Conservation (phyloP, 192 early-diverging fungal species). For the Coemansia sp. region DNA sequence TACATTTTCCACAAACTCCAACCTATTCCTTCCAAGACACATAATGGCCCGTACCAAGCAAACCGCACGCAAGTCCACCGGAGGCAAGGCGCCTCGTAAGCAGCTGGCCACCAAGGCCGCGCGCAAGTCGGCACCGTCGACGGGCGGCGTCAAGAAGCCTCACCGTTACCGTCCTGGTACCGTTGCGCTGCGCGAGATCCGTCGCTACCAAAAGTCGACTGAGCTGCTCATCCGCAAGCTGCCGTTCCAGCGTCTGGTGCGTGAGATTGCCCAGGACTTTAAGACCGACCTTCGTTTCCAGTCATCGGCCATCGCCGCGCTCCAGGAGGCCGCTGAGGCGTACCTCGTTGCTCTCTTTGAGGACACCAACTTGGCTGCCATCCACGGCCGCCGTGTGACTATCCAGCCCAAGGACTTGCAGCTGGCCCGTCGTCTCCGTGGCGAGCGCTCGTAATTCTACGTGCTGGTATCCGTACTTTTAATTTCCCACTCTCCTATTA, state of each 20-base stretch:
- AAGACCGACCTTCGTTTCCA: constrained; percentile 99
- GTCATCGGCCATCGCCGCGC: constrained; percentile 97
- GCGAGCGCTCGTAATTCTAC: constrained; percentile 74
- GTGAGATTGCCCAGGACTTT: constrained; percentile 99
- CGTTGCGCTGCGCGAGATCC: constrained; percentile 88
- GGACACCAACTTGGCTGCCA: constrained; percentile 99
- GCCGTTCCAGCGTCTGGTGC: constrained; percentile 94
- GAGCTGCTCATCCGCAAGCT: constrained; percentile 92
- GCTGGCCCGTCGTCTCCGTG: constrained; percentile 92
- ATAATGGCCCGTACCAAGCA: constrained; percentile 57
- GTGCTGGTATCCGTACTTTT: too few relatives aligned
- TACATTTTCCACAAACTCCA: too few relatives aligned
- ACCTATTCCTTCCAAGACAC: too few relatives aligned
- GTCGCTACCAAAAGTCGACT: constrained; percentile 95
- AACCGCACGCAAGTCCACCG: constrained; percentile 98
- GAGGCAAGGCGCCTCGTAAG: constrained; percentile 99
- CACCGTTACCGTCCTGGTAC: constrained; percentile 87
- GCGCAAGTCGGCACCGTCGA: constrained; percentile 88
- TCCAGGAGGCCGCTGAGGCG: constrained; percentile 97
- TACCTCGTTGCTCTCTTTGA: constrained; percentile 89
- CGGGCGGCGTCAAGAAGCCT: constrained; percentile 94
- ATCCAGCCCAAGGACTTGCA: constrained; percentile 99
- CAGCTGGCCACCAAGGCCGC: constrained; percentile 97
- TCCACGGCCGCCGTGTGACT: constrained; percentile 99
- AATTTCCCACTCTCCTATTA: too few relatives aligned